Percentiles rank a stretch among this genome's conserved stretches.
phyloP scores from a whole-genome alignment of 1,284 basidiomycete species.

The Pterulicium gracile region DNA sequence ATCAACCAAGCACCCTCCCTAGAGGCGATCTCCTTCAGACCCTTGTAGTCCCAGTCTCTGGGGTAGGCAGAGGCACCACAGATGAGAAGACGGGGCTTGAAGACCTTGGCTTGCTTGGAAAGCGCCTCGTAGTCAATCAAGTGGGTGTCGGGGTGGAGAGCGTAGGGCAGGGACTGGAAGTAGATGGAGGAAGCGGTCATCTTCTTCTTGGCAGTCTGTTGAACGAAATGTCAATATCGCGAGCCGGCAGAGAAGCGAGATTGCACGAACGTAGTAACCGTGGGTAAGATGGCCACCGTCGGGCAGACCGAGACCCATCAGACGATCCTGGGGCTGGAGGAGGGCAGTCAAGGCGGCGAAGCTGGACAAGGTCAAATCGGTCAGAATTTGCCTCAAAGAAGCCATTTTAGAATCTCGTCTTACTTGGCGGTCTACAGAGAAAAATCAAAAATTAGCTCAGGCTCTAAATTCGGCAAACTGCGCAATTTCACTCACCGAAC shows the following conservation, averaged over 20 bases:
- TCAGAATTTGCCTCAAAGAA: slow-evolving; percentile 8
- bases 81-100: slow-evolving; percentile 94
- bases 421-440: slow-evolving; percentile 68
- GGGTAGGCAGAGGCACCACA: slow-evolving; percentile 99
- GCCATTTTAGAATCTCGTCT: slow-evolving; percentile 15
- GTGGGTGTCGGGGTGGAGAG: slow-evolving; percentile 76
- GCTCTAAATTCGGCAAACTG: slow-evolving; percentile 2
- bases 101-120: slow-evolving; percentile 84
- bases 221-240: slow-evolving; percentile 29
- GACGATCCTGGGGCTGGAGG: slow-evolving; percentile 94
- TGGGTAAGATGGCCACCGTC: slow-evolving; percentile 98
- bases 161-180: slow-evolving; percentile 98
- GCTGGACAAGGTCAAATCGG: slow-evolving; percentile 38
- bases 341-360: slow-evolving; percentile 97
- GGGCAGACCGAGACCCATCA: slow-evolving; percentile 98
- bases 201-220: slow-evolving; percentile 96
- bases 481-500: slow-evolving; percentile 47
- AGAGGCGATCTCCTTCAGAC: slow-evolving; percentile 77
- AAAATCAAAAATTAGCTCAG: slow-evolving; percentile 1
- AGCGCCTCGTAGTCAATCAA: slow-evolving; percentile 88
- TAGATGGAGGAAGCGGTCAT: slow-evolving; percentile 99
- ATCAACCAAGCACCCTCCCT: slow-evolving; percentile 87
- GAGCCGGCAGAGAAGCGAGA: slow-evolving; percentile 6
- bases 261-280: slow-evolving; percentile 77
- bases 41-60: slow-evolving; percentile 92